Base-by-base conservation (phyloP, 2,329 filamentous ascomycete species). In the Scleromitrula shiraiana region DNA sequence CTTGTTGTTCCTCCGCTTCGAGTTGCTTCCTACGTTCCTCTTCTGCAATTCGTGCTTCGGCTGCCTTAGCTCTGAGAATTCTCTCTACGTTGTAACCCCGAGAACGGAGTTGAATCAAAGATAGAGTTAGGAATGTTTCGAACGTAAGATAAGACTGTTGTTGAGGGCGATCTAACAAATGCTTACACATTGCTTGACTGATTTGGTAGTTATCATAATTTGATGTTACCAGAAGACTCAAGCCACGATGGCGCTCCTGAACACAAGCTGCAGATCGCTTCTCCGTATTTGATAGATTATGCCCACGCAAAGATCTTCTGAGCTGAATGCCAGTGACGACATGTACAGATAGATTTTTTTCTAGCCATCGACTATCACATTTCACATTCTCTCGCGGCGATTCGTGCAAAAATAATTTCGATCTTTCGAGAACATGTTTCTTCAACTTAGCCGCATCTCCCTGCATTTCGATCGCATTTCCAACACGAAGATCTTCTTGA, bases 81-180 rank as follows among this genome's bases (percentile, higher is more conserved):
- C 93, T 84, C 61, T 96, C 88, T 32, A 98, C 93, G 57, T 98
- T 97, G 72, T 96, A 97, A 2, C 93, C 93, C 54, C 93, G 88
- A 51, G 82, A 81, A 59, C 88, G 83, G 33, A 98, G 70, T 43
- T 90, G 83, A 39, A 85, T 77, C 20, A 98, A 73, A 57, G 91
- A 88, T 7, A 93, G 82, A 50, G 86, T 91, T 30, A 98, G 70
- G 53, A 98, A 84, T 45, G 88, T 90, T 67, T 97, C 93, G 48
- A 98, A 80, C 46, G 93, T 91, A 48, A 96, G 77, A 46, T 88
- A 88, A 2, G 91, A 89, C 62, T 94, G 86, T 59, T 95, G 86
- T 55, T 87, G 91, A 7, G 91, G 89, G 19, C 88, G 79, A 44
- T 80, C 79, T 40, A 98, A 73, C 30, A 98, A 73, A 44, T 95